Evolutionary conservation across 2,329 filamentous ascomycete species (phyloP).

Genomic region (Ilyonectria mors-panacis): DNA sequence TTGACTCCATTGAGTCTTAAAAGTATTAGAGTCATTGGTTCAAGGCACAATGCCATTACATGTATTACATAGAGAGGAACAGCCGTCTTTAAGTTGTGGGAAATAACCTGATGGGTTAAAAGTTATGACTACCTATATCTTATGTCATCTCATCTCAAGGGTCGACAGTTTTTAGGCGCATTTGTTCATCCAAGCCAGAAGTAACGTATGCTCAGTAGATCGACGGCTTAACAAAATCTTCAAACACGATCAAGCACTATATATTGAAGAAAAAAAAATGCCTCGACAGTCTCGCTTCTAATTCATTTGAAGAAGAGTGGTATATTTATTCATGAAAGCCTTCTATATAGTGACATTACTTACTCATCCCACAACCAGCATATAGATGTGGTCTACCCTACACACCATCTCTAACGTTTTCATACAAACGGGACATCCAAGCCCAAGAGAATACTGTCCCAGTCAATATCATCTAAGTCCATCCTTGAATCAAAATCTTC

Average conservation of each 20-base stretch:
- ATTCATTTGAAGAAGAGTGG: not conserved
- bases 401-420: not conserved
- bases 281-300: not conserved
- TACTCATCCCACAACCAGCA: not conserved
- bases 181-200: too few species aligned
- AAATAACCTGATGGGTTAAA: not conserved
- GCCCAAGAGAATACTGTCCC: slow-evolving; percentile 54
- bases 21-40: not conserved
- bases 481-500: slow-evolving; percentile 48
- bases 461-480: slow-evolving; percentile 54
- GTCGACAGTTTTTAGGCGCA: too few species aligned
- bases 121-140: not conserved
- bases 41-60: not conserved
- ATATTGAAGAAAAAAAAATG: not conserved
- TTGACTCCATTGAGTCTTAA: not conserved
- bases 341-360: not conserved
- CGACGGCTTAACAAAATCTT: not conserved
- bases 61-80: not conserved
- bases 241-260: too few species aligned
- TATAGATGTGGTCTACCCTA: not conserved
- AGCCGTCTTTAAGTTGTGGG: not conserved
- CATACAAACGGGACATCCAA: slow-evolving; percentile 53
- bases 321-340: not conserved
- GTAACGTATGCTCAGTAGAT: not conserved
- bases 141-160: too few species aligned